A percentile compares a stretch with the other conserved stretches of the same genome.
Evolutionary conservation across 192 early-diverging fungal species (phyloP).

Genomic region (Backusella luteola): DNA sequence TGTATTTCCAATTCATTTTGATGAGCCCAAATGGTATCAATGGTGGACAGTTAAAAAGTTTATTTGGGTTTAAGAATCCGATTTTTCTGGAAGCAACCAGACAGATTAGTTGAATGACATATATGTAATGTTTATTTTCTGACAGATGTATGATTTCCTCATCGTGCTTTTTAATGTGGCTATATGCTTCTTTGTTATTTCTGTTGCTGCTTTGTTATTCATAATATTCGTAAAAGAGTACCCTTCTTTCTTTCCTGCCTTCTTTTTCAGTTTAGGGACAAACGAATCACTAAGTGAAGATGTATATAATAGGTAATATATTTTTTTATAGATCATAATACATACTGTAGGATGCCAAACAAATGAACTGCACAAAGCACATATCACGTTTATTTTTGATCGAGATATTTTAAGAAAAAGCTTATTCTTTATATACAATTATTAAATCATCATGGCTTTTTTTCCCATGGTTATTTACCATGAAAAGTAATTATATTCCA

Average conservation of each 20-base stretch:
- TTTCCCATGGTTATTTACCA: not conserved
- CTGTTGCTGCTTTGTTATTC: not conserved
- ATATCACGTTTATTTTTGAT: not conserved
- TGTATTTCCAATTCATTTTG: too few species aligned
- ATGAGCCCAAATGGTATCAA: too few species aligned
- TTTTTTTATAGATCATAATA: not conserved
- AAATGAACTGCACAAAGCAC: not conserved
- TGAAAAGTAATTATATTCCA: not conserved
- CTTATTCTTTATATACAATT: not conserved
- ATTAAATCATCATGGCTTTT: not conserved
- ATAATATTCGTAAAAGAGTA: not conserved
- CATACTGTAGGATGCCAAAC: not conserved
- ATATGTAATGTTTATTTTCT: not conserved
- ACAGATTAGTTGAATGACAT: not conserved
- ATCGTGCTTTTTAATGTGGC: not conserved
- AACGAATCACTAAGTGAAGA: not conserved
- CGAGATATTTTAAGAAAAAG: not conserved
- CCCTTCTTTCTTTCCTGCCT: not conserved
- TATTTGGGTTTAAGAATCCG: too few species aligned
- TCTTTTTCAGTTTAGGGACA: not conserved
- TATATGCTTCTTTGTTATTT: not conserved
- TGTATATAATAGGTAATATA: not conserved
- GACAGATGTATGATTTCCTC: not conserved
- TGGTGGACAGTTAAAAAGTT: too few species aligned
- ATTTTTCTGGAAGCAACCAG: too few species aligned